A percentile compares a stretch with the other conserved stretches of the same genome.
Evolutionary conservation across 495 filamentous ascomycete genomes (phyloP).

Genomic region (Talaromyces adpressus): DNA sequence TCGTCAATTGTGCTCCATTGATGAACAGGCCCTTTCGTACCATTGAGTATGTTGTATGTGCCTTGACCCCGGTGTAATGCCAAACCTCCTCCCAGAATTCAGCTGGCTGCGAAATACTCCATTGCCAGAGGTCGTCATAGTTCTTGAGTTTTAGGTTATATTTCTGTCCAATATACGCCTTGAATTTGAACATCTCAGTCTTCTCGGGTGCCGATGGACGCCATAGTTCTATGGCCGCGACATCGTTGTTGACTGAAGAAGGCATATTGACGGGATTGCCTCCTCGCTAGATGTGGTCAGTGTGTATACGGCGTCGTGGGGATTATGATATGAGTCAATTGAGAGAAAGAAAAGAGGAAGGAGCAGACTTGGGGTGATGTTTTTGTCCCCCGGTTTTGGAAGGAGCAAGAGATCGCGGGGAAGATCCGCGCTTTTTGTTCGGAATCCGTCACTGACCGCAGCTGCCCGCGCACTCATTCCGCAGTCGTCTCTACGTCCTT

Average conservation of each 20-base stretch:
- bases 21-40: constrained; percentile 25
- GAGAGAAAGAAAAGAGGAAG: not conserved
- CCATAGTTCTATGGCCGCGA: constrained; percentile 54
- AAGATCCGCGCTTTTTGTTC: not conserved
- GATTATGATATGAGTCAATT: not conserved
- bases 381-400: not conserved
- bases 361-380: not conserved
- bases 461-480: not conserved
- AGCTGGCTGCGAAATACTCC: constrained; percentile 72
- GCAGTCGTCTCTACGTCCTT: no score
- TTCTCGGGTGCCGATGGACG: constrained; percentile 56
- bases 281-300: not conserved
- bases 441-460: not conserved
- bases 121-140: constrained; percentile 69
- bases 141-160: constrained; percentile 52
- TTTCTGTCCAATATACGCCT: constrained; percentile 59
- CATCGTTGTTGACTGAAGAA: constrained; percentile 4
- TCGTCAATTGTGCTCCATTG: not conserved
- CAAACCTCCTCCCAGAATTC: constrained; percentile 83
- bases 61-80: constrained; percentile 67
- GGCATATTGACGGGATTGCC: constrained; percentile 11
- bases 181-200: constrained; percentile 66
- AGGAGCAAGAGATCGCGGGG: not conserved
- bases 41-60: constrained; percentile 53
- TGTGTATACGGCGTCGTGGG: not conserved